Evolutionary conservation across 78 protist species (phyloP).

Genomic region (Dictyostelium discoideum): DNA sequence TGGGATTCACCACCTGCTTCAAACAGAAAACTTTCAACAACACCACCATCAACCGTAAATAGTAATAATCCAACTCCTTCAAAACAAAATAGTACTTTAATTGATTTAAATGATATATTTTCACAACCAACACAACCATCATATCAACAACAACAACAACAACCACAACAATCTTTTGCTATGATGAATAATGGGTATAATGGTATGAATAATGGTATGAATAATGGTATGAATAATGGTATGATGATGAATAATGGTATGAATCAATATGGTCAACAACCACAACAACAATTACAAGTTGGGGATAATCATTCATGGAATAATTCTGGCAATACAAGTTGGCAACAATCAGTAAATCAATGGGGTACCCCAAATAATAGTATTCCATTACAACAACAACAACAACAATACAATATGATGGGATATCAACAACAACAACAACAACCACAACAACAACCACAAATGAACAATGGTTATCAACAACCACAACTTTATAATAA

Average conservation of each 20-base stretch:
- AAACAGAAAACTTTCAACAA: not conserved
- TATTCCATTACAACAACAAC: not conserved
- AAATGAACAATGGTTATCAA: not conserved
- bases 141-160: not conserved
- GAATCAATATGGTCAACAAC: not conserved
- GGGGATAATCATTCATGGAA: not conserved
- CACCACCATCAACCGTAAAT: not conserved
- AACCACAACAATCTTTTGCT: not conserved
- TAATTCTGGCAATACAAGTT: not conserved
- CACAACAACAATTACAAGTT: not conserved
- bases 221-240: too few species aligned
- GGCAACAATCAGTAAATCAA: conserved; percentile 24
- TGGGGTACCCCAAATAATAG: not conserved
- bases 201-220: not conserved
- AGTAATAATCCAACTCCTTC: not conserved
- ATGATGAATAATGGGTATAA: not conserved
- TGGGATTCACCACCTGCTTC: conserved; percentile 25
- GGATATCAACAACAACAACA: not conserved
- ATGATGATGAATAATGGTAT: not conserved
- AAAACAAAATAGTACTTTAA: not conserved
- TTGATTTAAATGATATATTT: conserved; percentile 57
- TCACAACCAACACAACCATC: not conserved
- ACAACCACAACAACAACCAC: conserved; percentile 1
- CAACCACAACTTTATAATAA: conserved; percentile 9
- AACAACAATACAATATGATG: not conserved